Evolutionary conservation across 805 yeast genomes (phyloP).

Genomic region (Cyberlindnera mississippiensis): DNA sequence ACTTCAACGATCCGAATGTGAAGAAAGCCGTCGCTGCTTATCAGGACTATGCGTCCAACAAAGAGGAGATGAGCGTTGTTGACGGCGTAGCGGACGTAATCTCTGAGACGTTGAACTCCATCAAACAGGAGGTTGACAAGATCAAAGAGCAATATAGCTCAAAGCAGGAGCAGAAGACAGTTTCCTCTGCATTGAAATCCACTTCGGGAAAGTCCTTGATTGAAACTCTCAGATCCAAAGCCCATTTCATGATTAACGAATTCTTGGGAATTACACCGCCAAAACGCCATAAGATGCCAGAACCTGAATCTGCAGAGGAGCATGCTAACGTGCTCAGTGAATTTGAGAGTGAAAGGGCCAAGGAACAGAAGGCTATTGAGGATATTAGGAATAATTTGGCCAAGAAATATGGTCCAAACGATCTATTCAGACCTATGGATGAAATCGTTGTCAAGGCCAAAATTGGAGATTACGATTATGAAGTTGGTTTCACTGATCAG

Average conservation of each 20-base stretch:
- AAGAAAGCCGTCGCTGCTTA: constrained; percentile 52
- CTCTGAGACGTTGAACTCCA: background rate
- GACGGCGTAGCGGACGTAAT: background rate
- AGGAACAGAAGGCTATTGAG: constrained; percentile 1
- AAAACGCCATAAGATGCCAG: constrained; percentile 7
- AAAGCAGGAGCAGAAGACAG: too few relatives aligned
- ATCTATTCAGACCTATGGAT: constrained; percentile 56
- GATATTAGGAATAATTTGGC: constrained; percentile 9
- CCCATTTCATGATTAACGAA: constrained; percentile 15
- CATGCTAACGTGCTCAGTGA: constrained; percentile 10
- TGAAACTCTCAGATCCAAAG: constrained; percentile 11
- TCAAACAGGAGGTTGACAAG: constrained; percentile 3
- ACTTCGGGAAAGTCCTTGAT: constrained; percentile 5
- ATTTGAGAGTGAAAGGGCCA: constrained; percentile 6
- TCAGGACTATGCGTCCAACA: constrained; percentile 39
- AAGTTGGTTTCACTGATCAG: constrained; percentile 52
- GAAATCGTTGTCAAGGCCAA: constrained; percentile 43
- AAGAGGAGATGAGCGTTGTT: background rate
- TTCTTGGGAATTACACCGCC: constrained; percentile 22
- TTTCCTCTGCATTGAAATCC: constrained; percentile 1
- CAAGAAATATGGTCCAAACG: constrained; percentile 54
- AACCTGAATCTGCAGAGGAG: constrained; percentile 18
- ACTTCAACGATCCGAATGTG: constrained; percentile 72
- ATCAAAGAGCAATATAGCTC: too few relatives aligned
- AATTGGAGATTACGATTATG: constrained; percentile 72